A percentile compares a stretch with the other conserved stretches of the same genome.
Evolutionary conservation across 1,284 basidiomycete species (phyloP).

Genomic region (Meira nashicola): DNA sequence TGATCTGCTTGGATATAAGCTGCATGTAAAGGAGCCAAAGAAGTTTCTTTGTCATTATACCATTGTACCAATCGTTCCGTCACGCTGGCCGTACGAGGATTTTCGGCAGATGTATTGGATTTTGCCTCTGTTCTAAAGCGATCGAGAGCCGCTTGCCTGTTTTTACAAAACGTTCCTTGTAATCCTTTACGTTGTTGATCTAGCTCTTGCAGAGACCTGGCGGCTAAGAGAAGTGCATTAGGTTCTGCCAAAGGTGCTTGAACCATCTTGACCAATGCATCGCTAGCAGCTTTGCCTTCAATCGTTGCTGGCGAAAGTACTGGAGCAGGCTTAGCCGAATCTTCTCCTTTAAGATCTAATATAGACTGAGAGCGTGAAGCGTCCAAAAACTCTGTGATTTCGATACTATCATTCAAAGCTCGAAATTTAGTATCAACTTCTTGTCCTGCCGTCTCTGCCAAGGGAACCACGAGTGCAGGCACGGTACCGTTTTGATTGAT

Average conservation of each 20-base stretch:
- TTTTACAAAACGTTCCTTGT: conserved; percentile 56
- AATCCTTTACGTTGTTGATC: conserved; percentile 34
- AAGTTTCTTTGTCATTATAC: conserved; percentile 54
- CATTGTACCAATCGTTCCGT: conserved; percentile 43
- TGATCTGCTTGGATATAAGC: conserved; percentile 44
- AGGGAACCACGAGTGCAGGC: conserved; percentile 75
- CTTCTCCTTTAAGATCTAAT: conserved; percentile 63
- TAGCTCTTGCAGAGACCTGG: conserved; percentile 52
- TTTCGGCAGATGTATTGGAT: conserved; percentile 60
- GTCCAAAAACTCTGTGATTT: conserved; percentile 68
- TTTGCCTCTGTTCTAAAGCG: conserved; percentile 59
- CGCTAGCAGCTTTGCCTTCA: conserved; percentile 62
- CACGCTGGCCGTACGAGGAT: conserved; percentile 37
- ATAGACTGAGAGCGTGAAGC: conserved; percentile 54
- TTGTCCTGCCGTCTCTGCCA: conserved; percentile 65
- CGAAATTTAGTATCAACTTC: conserved; percentile 76
- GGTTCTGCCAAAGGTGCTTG: conserved; percentile 60
- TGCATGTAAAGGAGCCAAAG: conserved; percentile 51
- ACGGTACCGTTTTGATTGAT: conserved; percentile 79
- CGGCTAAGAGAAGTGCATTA: conserved; percentile 56
- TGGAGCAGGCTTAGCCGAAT: conserved; percentile 70
- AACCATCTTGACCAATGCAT: conserved; percentile 63
- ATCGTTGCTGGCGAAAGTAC: conserved; percentile 74
- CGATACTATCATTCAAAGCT: conserved; percentile 71
- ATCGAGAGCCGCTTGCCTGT: conserved; percentile 60